Conservation (phyloP, 2,329 filamentous ascomycete species). For the Pseudogymnoascus sp. region DNA sequence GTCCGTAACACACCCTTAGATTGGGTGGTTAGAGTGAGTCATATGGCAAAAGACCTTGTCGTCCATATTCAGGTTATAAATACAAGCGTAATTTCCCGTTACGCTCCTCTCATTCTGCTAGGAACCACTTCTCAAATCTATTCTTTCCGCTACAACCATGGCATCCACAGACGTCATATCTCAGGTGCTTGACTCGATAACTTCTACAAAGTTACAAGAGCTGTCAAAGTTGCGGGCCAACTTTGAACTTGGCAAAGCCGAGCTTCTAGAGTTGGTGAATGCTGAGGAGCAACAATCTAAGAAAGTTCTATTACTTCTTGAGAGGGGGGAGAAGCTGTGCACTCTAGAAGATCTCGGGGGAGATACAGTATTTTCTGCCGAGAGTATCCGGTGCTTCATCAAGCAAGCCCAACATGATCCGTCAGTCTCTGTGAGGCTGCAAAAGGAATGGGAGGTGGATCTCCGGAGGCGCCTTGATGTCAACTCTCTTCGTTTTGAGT, state of each 20-base stretch:
- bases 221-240: conserved; percentile 42
- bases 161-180: conserved; percentile 37
- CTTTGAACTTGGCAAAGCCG: conserved; percentile 40
- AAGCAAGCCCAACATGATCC: conserved; percentile 45
- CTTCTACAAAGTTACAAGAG: conserved; percentile 48
- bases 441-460: conserved; percentile 39
- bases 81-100: background rate
- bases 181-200: conserved; percentile 47
- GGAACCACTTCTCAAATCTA: background rate
- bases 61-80: background rate
- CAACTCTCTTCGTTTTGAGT: conserved; percentile 44
- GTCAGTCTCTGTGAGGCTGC: conserved; percentile 39
- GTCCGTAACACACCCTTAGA: background rate
- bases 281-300: conserved; percentile 13
- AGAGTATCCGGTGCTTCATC: conserved; percentile 42
- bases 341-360: conserved; percentile 25
- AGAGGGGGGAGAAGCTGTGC: conserved; percentile 30
- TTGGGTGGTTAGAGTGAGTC: background rate
- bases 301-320: conserved; percentile 17
- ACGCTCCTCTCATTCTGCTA: background rate
- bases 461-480: conserved; percentile 40
- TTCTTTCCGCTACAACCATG: conserved; percentile 19
- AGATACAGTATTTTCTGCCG: conserved; percentile 22
- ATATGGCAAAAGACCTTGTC: background rate
- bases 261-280: conserved; percentile 31